Evolutionary conservation across 768 basidiomycete species (phyloP), one percentile per base, ranked within the genome.

Genomic region (Trametes elegans): DNA sequence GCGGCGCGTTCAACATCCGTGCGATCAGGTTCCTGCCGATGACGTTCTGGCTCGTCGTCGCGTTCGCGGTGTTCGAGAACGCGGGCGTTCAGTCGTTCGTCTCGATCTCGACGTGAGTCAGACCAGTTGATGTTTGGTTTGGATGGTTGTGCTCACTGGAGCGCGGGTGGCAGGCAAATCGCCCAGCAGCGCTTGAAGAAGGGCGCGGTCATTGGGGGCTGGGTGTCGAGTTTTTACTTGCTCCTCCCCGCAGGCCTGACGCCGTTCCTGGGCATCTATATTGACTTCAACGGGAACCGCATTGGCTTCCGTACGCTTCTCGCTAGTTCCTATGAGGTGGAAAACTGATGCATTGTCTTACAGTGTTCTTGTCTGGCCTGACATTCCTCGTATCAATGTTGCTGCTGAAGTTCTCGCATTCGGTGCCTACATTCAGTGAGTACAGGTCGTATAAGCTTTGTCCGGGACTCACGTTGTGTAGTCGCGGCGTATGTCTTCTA

Each of bases 401-500:
- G 19, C 61, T 74, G 2, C 62, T 76, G 24, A 72, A 70, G 60
- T 71, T 75, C 58, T 74, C 73, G 21, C 65, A 70, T 56, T 67
- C 66, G 2, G 67, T 73, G 5, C 70, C 72, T 8, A 66, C 73
- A 10, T 75, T 76, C 58, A 60, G 73, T 73, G 44, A 47, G 72
- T 65, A 8, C 16, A 3, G 8, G 27, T 14, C 26, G 3, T 24
- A 10, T 35, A 18, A n/a, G 0, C 28, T 27, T 10, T 18, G 23
- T 10, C 26, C n/a, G 5, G 5, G 27, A 6, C 32, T 24, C 21
- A 50, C 24, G 19, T 14, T 35, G 21, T 24, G 16, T 32, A 74
- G 73, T 76, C 38, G 71, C 71, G 14, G 73, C 74, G 34, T 75
- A 76, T 59, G 67, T 75, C 18, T 73, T 76, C 59, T 76, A 75